Percentiles rank a stretch among this genome's conserved stretches.
Evolutionary conservation across 2,329 filamentous ascomycete genomes (phyloP).

Genomic region (Exserohilum rostratum): DNA sequence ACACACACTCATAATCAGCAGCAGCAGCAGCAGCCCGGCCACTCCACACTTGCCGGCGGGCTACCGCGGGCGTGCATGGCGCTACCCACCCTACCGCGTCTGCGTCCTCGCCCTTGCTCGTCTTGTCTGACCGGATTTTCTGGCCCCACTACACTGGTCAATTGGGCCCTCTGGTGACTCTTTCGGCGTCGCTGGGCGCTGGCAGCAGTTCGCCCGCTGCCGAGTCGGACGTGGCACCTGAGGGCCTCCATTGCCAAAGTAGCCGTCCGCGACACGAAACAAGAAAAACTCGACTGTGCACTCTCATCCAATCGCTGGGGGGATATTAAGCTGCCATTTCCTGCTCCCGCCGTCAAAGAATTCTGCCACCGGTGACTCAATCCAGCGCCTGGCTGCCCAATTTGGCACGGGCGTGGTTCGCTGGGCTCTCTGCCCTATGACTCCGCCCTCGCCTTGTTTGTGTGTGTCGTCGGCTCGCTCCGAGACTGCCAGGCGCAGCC

Average conservation of each 20-base stretch:
- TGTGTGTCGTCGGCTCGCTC: conserved; percentile 31
- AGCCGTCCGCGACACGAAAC: conserved; percentile 1
- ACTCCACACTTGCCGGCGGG: conserved; percentile 23
- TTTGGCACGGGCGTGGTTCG: conserved; percentile 5
- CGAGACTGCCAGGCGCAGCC: conserved; percentile 19
- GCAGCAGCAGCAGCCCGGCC: too few relatives aligned
- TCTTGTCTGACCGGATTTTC: conserved; percentile 43
- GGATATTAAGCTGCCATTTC: neutral
- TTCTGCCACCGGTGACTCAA: conserved; percentile 24
- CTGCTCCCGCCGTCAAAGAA: conserved; percentile 2
- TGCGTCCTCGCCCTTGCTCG: conserved; percentile 21
- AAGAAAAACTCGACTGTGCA: neutral
- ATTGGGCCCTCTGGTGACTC: conserved; percentile 9
- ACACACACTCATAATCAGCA: conserved; percentile 10
- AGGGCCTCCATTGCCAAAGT: conserved; percentile 1
- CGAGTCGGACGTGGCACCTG: conserved; percentile 29
- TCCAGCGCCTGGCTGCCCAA: conserved; percentile 1
- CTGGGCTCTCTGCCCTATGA: conserved; percentile 21
- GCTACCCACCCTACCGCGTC: conserved; percentile 29
- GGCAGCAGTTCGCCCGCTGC: conserved; percentile 34
- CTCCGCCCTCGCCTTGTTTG: conserved; percentile 20
- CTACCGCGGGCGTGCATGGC: conserved; percentile 25
- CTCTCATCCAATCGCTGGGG: neutral
- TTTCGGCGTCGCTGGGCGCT: conserved; percentile 8
- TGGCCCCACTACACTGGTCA: conserved; percentile 27